Conservation (phyloP, 106 monocot species). For the Gastrodia elata region DNA sequence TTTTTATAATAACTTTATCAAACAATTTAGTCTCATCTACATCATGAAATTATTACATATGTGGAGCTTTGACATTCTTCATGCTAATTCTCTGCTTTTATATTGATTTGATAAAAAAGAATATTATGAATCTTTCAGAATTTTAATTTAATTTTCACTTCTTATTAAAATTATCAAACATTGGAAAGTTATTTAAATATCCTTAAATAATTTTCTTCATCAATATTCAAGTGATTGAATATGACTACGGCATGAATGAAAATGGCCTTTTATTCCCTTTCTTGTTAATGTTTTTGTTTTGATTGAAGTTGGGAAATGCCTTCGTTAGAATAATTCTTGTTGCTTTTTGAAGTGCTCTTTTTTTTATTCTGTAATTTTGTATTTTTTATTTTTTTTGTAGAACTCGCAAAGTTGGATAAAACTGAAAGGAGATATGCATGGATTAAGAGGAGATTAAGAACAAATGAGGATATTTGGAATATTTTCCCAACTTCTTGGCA, state of each 20-base stretch:
- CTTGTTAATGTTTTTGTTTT: background rate
- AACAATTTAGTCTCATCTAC: too few relatives aligned
- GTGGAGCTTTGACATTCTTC: too few relatives aligned
- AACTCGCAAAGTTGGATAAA: slow-evolving; percentile 94
- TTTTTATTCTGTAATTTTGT: background rate
- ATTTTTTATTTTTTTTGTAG: slow-evolving; percentile 22
- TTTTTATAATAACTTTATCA: too few relatives aligned
- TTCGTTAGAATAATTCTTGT: background rate
- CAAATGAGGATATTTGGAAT: slow-evolving; percentile 99
- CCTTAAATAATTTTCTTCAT: background rate
- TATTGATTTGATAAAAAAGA: too few relatives aligned
- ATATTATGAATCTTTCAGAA: background rate
- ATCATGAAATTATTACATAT: too few relatives aligned
- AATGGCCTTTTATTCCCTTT: background rate
- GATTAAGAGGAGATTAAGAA: slow-evolving; percentile 82
- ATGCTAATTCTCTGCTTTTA: too few relatives aligned
- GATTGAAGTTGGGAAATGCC: background rate
- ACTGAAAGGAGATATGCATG: slow-evolving; percentile 96
- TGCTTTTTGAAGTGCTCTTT: background rate
- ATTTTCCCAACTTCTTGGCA: slow-evolving; percentile 91
- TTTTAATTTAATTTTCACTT: background rate
- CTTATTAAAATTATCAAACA: background rate
- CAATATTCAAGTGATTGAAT: background rate
- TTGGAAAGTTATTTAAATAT: background rate
- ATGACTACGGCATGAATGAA: background rate